Conservation (phyloP, 768 basidiomycete species). For the Suillus tomentosus region DNA sequence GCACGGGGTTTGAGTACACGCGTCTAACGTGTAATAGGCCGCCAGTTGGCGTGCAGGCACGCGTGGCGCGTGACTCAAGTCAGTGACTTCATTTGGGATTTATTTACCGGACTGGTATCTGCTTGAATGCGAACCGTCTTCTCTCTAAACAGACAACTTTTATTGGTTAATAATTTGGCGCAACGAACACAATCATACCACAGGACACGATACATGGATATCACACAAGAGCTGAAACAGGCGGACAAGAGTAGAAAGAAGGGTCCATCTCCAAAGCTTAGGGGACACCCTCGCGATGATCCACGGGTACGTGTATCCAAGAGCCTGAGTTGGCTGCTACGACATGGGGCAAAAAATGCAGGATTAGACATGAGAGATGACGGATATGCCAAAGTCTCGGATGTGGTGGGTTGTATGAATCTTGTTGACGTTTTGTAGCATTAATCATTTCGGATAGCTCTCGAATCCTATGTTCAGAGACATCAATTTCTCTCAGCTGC, state of each 20-base stretch:
- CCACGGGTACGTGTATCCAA: constrained; percentile 78
- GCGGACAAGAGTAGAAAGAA: constrained; percentile 14
- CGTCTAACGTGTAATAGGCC: not conserved
- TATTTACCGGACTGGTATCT: not conserved
- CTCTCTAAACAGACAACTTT: not conserved
- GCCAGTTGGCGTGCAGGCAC: constrained; percentile 10
- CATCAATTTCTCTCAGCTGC: constrained; percentile 53
- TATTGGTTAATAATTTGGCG: not conserved
- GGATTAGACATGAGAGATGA: constrained; percentile 76
- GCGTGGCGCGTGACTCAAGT: constrained; percentile 11
- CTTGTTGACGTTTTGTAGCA: not conserved
- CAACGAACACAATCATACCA: constrained; percentile 1
- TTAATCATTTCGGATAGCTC: constrained; percentile 47
- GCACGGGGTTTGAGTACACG: not conserved
- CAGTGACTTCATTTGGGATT: not conserved
- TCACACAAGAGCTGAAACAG: constrained; percentile 15
- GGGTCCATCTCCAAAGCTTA: constrained; percentile 43
- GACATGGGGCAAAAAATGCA: constrained; percentile 83
- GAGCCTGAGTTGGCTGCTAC: constrained; percentile 87
- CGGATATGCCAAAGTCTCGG: constrained; percentile 81
- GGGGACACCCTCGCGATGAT: constrained; percentile 63
- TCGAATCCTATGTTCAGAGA: constrained; percentile 66
- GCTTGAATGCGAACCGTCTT: constrained; percentile 17
- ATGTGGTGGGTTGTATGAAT: constrained; percentile 64
- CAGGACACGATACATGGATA: constrained; percentile 1